phyloP scores from a whole-genome alignment of 805 yeast species.

The Yarrowia bubula region DNA sequence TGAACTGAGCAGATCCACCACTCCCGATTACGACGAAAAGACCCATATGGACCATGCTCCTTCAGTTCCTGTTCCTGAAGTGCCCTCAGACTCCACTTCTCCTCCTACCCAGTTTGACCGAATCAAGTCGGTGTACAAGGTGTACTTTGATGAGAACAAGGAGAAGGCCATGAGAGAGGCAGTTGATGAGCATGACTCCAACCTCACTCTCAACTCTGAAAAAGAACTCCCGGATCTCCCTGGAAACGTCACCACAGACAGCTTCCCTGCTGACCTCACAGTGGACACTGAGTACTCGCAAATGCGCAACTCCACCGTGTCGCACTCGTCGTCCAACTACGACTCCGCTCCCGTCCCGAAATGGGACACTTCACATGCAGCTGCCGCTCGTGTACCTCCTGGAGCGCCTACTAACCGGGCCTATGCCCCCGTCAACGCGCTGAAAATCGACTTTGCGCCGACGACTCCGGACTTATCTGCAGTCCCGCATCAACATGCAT shows the following conservation, averaged over 20 bases:
- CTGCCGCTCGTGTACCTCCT: background rate
- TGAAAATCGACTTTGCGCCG: constrained; percentile 10
- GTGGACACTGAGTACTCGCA: background rate
- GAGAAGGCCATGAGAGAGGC: constrained; percentile 7
- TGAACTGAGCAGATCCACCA: background rate
- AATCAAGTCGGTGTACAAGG: constrained; percentile 35
- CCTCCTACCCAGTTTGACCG: constrained; percentile 34
- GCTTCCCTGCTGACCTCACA: constrained; percentile 20
- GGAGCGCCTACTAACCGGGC: background rate
- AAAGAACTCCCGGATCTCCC: background rate
- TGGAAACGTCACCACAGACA: background rate
- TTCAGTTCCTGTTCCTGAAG: background rate
- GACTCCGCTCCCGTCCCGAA: background rate
- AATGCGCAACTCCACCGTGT: background rate
- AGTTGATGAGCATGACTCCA: background rate
- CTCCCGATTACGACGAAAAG: background rate
- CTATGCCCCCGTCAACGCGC: constrained; percentile 15
- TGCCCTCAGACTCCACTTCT: background rate
- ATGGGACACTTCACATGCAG: background rate
- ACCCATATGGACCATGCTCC: background rate
- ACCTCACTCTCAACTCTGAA: background rate
- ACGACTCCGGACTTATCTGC: constrained; percentile 5
- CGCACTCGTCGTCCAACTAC: constrained; percentile 2
- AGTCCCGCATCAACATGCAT: constrained; percentile 24
- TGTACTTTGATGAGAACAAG: constrained; percentile 30